These are phyloP conservation scores for Lepidium didymum DNA, from an alignment of 345 rosid species.

Conservation along the genomic window DNA sequence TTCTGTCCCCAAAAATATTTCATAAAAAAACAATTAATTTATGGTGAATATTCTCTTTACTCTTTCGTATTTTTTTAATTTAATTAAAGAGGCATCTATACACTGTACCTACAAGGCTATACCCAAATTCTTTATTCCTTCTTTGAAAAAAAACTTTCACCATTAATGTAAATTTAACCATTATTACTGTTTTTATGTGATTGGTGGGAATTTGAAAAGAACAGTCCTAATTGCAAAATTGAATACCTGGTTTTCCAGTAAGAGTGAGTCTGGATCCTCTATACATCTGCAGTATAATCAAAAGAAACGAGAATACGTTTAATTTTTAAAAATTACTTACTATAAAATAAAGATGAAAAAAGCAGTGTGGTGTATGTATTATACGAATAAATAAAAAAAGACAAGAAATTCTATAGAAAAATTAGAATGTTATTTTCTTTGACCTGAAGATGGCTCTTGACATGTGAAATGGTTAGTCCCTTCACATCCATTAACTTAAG, in stretches of 20 bases:
- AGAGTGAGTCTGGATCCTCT: conserved; percentile 27
- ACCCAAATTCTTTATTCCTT: background rate
- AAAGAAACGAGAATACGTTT: background rate
- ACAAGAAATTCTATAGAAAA: background rate
- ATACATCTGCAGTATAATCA: conserved; percentile 24
- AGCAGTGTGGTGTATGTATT: background rate
- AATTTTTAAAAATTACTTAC: background rate
- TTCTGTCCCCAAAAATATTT: conserved; percentile 19
- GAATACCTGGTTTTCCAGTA: conserved; percentile 18
- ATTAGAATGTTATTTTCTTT: background rate
- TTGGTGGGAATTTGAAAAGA: background rate
- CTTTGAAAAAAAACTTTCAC: background rate
- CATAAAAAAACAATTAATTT: background rate
- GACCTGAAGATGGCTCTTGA: conserved; percentile 99
- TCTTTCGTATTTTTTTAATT: background rate
- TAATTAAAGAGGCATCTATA: conserved; percentile 11
- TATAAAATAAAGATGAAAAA: background rate
- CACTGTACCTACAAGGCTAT: conserved; percentile 8
- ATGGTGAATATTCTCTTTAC: conserved; percentile 30
- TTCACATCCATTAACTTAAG: conserved; percentile 96
- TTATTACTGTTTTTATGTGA: background rate
- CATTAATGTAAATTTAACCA: conserved; percentile 2
- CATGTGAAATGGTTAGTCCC: conserved; percentile 97
- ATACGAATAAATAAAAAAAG: background rate
- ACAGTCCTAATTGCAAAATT: background rate